A percentile compares a stretch with the other conserved stretches of the same genome.
Conservation (phyloP, 129 eudicot species). For the Erigeron canadensis region DNA sequence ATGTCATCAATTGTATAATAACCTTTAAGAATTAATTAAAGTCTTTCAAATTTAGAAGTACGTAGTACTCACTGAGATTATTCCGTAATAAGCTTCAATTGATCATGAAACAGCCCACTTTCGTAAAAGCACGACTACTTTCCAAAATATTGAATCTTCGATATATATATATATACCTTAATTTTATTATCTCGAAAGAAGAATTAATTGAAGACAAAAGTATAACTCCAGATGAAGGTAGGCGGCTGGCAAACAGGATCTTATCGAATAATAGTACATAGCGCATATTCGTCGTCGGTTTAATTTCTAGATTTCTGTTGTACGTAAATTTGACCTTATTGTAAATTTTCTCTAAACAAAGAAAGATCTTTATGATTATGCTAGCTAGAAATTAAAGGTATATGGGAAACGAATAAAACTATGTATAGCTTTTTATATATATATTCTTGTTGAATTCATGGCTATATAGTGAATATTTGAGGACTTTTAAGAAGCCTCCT, state of each 20-base stretch:
- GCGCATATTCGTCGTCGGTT: conserved; percentile 8
- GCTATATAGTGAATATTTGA: conserved; percentile 19
- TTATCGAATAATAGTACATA: conserved; percentile 3
- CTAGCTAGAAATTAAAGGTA: no score
- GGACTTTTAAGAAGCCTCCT: conserved; percentile 26
- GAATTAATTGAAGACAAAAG: not conserved
- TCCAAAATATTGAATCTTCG: conserved; percentile 6
- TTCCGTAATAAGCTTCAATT: conserved; percentile 27
- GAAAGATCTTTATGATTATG: conserved; percentile 12
- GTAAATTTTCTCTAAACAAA: conserved; percentile 14
- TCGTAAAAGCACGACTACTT: conserved; percentile 22
- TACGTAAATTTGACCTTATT: conserved; percentile 11
- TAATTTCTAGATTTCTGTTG: conserved; percentile 11
- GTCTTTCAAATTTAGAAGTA: conserved; percentile 8
- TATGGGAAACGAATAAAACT: conserved; percentile 31
- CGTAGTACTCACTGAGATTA: conserved; percentile 22
- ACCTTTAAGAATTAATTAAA: conserved; percentile 26
- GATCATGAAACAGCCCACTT: conserved; percentile 11
- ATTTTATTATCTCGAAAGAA: conserved; percentile 3
- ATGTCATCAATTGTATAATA: not conserved
- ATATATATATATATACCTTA: conserved; percentile 18
- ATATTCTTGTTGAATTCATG: conserved; percentile 10
- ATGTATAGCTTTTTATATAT: conserved; percentile 23
- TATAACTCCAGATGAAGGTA: conserved; percentile 18
- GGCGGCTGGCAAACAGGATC: no score